Evolutionary conservation across 805 yeast species (phyloP).

Genomic region (Cephaloascus albidus): DNA sequence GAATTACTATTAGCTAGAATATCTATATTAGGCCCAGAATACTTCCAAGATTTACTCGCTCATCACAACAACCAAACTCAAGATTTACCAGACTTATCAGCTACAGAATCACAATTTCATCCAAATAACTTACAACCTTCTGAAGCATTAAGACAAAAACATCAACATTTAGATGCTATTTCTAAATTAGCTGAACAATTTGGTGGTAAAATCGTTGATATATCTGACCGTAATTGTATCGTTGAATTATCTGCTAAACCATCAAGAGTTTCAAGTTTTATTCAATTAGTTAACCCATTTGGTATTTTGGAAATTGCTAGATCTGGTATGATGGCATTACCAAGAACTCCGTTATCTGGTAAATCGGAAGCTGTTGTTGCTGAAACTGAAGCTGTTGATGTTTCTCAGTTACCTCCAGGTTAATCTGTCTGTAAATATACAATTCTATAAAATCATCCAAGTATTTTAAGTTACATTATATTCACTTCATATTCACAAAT

Average conservation of each 20-base stretch:
- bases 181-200: slow-evolving; percentile 74
- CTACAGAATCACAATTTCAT: slow-evolving; percentile 50
- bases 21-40: slow-evolving; percentile 94
- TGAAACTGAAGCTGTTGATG: slow-evolving; percentile 67
- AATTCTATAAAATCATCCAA: too few species aligned
- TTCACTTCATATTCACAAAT: too few species aligned
- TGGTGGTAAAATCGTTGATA: slow-evolving; percentile 89
- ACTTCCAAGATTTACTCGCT: slow-evolving; percentile 87
- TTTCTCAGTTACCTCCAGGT: slow-evolving; percentile 92
- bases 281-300: slow-evolving; percentile 87
- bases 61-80: slow-evolving; percentile 54
- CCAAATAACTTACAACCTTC: slow-evolving; percentile 86
- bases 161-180: slow-evolving; percentile 78
- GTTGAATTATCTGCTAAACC: slow-evolving; percentile 95
- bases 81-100: slow-evolving; percentile 33
- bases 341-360: slow-evolving; percentile 94
- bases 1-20: slow-evolving; percentile 89
- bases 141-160: slow-evolving; percentile 91
- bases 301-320: slow-evolving; percentile 95
- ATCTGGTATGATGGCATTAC: slow-evolving; percentile 98
- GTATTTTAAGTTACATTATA: too few species aligned
- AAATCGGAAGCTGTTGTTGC: slow-evolving; percentile 36
- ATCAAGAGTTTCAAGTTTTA: slow-evolving; percentile 74
- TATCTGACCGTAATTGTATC: slow-evolving; percentile 86
- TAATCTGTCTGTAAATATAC: too few species aligned